phyloP scores from a whole-genome alignment of 305 asterid species.

The Solanum hybrid region DNA sequence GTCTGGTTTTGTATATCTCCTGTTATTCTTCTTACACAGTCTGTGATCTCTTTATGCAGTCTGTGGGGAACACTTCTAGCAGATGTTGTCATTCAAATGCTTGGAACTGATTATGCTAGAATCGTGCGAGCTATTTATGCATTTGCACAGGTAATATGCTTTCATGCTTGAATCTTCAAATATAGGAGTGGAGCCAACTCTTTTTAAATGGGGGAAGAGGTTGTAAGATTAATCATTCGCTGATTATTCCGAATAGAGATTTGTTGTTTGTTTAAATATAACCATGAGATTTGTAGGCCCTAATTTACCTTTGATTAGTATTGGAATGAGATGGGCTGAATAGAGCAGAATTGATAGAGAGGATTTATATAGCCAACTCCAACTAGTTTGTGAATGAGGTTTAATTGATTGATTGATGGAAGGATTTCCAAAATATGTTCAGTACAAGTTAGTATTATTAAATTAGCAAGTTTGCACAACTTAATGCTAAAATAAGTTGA shows the following conservation, averaged over 20 bases:
- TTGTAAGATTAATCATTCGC: neutral
- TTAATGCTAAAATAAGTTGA: neutral
- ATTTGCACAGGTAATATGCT: conserved; percentile 70
- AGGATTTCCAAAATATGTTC: neutral
- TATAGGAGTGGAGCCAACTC: neutral
- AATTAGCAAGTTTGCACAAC: neutral
- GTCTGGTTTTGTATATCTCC: neutral
- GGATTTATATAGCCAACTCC: neutral
- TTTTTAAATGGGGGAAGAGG: neutral
- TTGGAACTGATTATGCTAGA: conserved; percentile 92
- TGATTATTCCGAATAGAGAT: neutral
- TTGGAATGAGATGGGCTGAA: neutral
- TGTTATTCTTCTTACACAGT: neutral
- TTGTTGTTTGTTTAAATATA: neutral
- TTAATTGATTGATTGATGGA: neutral
- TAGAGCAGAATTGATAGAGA: neutral
- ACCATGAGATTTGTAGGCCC: neutral
- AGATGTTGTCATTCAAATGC: conserved; percentile 91
- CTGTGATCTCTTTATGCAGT: conserved; percentile 28
- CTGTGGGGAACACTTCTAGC: conserved; percentile 96
- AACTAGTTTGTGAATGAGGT: neutral
- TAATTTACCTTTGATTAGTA: neutral
- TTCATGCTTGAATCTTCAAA: conserved; percentile 1
- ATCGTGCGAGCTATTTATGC: conserved; percentile 84
- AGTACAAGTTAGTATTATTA: neutral